These are phyloP conservation scores for Phlebiopsis gigantea DNA, from an alignment of 768 basidiomycete genomes.

Conservation along the genomic window DNA sequence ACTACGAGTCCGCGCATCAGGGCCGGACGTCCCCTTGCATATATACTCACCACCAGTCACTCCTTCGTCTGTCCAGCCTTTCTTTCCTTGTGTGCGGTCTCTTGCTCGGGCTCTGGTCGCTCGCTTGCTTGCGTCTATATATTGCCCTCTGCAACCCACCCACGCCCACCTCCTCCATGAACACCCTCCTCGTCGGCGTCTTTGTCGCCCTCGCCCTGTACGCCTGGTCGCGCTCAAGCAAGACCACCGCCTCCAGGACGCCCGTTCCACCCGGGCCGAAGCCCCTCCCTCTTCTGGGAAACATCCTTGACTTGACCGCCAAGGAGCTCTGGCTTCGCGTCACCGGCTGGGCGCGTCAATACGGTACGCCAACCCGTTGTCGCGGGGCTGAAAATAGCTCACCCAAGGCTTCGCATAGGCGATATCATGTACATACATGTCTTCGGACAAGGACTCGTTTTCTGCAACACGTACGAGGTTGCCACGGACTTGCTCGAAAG, in stretches of 20 bases:
- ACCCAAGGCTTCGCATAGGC: slow-evolving; percentile 33
- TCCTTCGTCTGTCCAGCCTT: neutral
- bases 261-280: slow-evolving; percentile 64
- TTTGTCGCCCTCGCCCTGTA: slow-evolving; percentile 13
- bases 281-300: slow-evolving; percentile 60
- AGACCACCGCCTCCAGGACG: slow-evolving; percentile 17
- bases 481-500: slow-evolving; percentile 65
- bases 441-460: slow-evolving; percentile 61
- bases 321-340: slow-evolving; percentile 65
- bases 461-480: slow-evolving; percentile 57
- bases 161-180: slow-evolving; percentile 2
- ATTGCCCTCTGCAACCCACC: neutral
- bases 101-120: neutral
- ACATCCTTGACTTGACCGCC: slow-evolving; percentile 51
- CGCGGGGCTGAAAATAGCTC: neutral
- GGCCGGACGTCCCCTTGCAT: neutral
- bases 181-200: slow-evolving; percentile 15
- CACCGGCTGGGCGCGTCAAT: slow-evolving; percentile 54
- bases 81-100: neutral
- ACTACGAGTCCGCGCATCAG: neutral
- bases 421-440: slow-evolving; percentile 61
- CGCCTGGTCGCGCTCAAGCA: slow-evolving; percentile 11
- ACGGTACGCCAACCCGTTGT: slow-evolving; percentile 38
- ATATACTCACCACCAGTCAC: slow-evolving; percentile 3
- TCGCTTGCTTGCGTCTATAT: neutral